Conservation (phyloP, 306 rosid genomes). For the Quercus mongolica region DNA sequence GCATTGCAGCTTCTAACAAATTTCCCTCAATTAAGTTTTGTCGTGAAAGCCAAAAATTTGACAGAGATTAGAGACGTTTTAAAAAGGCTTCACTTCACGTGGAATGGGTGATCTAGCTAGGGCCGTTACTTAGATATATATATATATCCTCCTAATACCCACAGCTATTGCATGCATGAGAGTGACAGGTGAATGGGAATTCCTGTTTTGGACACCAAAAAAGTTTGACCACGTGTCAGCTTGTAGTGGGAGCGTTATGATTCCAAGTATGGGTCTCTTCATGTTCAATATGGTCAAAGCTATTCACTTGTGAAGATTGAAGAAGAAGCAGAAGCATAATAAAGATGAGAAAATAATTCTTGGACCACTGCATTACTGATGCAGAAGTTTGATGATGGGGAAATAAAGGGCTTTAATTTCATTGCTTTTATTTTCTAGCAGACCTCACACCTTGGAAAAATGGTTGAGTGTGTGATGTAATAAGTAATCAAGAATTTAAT, state of each 20-base stretch:
- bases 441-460: too few relatives aligned
- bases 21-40: slow-evolving; percentile 1
- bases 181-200: slow-evolving; percentile 16
- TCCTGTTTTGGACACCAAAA: background rate
- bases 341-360: too few relatives aligned
- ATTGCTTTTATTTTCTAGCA: too few relatives aligned
- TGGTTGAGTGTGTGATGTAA: too few relatives aligned
- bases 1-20: background rate
- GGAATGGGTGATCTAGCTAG: slow-evolving; percentile 1
- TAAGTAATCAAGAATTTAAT: too few relatives aligned
- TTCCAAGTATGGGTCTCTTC: too few relatives aligned
- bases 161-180: slow-evolving; percentile 1
- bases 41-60: slow-evolving; percentile 15
- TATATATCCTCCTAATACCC: background rate
- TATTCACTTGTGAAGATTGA: too few relatives aligned
- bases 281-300: too few relatives aligned
- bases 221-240: background rate
- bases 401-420: too few relatives aligned
- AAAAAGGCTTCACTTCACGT: slow-evolving; percentile 31
- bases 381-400: too few relatives aligned
- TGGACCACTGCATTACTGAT: too few relatives aligned
- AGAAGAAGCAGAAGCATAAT: too few relatives aligned
- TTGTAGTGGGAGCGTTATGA: background rate
- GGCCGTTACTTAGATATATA: slow-evolving; percentile 13
- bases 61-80: slow-evolving; percentile 1